Conservation (phyloP, 148 eudicot species). For the Amaranthus cruentus region DNA sequence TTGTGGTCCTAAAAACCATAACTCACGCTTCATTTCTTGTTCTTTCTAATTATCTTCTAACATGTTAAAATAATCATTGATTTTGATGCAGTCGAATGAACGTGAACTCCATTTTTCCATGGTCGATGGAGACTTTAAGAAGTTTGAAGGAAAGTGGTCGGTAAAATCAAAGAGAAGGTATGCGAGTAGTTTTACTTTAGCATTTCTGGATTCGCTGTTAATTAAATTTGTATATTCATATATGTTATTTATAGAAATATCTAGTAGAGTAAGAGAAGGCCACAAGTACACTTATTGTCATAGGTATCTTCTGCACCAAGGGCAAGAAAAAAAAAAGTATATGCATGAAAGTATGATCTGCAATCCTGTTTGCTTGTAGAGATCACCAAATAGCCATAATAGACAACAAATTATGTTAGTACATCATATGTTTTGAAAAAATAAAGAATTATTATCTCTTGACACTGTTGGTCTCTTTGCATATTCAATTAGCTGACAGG, state of each 20-base stretch:
- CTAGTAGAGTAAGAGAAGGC: background rate
- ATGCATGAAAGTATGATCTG: too few relatives aligned
- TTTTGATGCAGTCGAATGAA: conserved; percentile 53
- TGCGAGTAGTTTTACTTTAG: background rate
- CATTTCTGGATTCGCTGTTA: background rate
- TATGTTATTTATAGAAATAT: background rate
- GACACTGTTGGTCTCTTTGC: too few relatives aligned
- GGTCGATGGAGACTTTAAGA: conserved; percentile 99
- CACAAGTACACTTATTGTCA: too few relatives aligned
- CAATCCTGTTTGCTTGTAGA: too few relatives aligned
- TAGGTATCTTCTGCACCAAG: too few relatives aligned
- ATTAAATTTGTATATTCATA: background rate
- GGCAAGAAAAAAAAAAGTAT: too few relatives aligned
- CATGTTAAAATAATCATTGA: conserved; percentile 1
- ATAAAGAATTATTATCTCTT: too few relatives aligned
- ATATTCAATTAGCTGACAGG: too few relatives aligned
- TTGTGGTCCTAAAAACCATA: background rate
- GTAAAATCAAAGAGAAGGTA: conserved; percentile 67
- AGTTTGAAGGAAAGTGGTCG: conserved; percentile 97
- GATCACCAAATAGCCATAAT: too few relatives aligned
- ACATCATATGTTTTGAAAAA: too few relatives aligned
- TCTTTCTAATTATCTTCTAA: background rate
- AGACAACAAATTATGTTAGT: too few relatives aligned
- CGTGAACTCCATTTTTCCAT: conserved; percentile 85
- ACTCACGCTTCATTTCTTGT: background rate